These are phyloP conservation scores for Colletotrichum abscissum DNA, from an alignment of 2,329 filamentous ascomycete species.

Conservation along the genomic window DNA sequence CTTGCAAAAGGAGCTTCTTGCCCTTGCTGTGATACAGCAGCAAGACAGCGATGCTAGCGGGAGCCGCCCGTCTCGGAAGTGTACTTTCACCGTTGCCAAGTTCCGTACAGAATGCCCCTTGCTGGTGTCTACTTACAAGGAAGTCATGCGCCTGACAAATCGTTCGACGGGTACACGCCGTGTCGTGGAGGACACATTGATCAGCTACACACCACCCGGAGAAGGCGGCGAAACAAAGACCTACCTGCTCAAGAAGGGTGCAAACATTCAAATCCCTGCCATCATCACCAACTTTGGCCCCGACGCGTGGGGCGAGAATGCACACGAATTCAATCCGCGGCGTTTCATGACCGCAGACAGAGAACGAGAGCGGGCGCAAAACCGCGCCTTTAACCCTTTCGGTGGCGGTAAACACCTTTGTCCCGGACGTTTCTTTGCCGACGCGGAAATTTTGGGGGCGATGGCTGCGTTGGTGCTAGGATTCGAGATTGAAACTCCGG, in stretches of 20 bases:
- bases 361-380: constrained; percentile 39
- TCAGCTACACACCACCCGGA: constrained; percentile 14
- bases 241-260: constrained; percentile 19
- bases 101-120: not conserved
- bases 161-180: constrained; percentile 11
- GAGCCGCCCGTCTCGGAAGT: not conserved
- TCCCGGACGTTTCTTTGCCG: constrained; percentile 47
- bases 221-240: not conserved
- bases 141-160: constrained; percentile 26
- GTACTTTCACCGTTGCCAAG: not conserved
- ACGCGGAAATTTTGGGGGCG: constrained; percentile 43
- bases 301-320: constrained; percentile 41
- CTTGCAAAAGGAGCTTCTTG: not conserved
- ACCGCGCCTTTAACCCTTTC: constrained; percentile 43
- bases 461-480: constrained; percentile 38
- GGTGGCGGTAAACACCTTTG: constrained; percentile 48
- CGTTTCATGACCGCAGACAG: constrained; percentile 38
- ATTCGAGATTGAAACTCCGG: constrained; percentile 38
- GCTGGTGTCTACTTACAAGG: constrained; percentile 16
- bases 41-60: not conserved
- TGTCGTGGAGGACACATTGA: constrained; percentile 16
- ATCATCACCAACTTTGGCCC: constrained; percentile 40
- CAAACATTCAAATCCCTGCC: constrained; percentile 39
- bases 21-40: not conserved
- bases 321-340: constrained; percentile 39